Base-by-base conservation (phyloP, 495 filamentous ascomycete species). In the Penicillium coprophilum region DNA sequence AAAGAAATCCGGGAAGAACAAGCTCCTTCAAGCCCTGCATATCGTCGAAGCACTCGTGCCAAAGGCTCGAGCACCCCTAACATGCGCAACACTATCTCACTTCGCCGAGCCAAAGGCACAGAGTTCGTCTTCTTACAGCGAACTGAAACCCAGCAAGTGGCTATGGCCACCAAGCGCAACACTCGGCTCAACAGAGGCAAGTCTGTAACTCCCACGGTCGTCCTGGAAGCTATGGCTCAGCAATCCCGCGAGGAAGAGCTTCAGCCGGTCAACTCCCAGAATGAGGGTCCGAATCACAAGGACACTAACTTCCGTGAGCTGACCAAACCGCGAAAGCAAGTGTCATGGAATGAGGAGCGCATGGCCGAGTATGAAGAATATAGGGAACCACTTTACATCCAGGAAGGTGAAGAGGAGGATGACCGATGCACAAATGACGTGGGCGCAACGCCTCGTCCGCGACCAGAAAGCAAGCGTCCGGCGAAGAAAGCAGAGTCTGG, bases 101-200 rank as follows among this genome's bases (percentile, higher is more conserved):
- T 87, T 10, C 79, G 82, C 30, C 75, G 82, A 17, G 70, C 79
- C 11, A 82, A 83, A 57, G 80, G 80, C 9, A 75, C 70, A 6
- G 82, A 84, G 52, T 81, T 79, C 43, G 70, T 85, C 23, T 79
- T 84, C 40, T 66, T 84, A 9, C 77, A 82, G 56, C 76, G 76
- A 43, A 80, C 80, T 2, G 80, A 86, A 56, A 79, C 81, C 4
- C 84, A 87, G 58, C 77, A 85, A 47, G 60, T 85, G 17, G 77
- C 81, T 1, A 64, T 82, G 53, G 58, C 70, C 12, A 86, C 83
- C 4, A 72, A 77, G 46, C 71, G 71, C 5, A 86, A 87, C 60
- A 87, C 84, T 10, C 70, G 74, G 36, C 72, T 77, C 40, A 87
- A 87, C 65, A 80, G 80, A 54, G 82, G 83, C 12, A 73, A 75